Evolutionary conservation across 345 rosid genomes (phyloP).

Genomic region (Camelina hispida): DNA sequence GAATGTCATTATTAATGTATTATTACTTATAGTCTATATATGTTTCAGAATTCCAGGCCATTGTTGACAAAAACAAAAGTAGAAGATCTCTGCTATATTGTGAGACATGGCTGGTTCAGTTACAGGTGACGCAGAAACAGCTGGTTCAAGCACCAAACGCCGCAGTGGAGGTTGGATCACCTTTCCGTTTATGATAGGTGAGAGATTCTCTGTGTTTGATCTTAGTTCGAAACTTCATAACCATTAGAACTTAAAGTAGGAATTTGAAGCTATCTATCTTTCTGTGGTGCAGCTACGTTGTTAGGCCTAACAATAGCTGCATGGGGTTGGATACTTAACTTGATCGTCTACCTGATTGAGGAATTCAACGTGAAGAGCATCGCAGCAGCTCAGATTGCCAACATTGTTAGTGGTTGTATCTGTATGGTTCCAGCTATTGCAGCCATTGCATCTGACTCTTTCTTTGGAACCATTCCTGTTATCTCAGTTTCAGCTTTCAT

Average conservation of each 20-base stretch:
- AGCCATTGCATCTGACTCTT: constrained; percentile 58
- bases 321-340: constrained; percentile 55
- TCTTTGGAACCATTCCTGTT: constrained; percentile 52
- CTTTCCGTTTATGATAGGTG: constrained; percentile 61
- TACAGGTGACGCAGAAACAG: constrained; percentile 27
- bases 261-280: not conserved
- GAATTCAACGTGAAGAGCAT: constrained; percentile 53
- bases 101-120: constrained; percentile 37
- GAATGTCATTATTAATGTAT: constrained; percentile 15
- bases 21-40: constrained; percentile 20
- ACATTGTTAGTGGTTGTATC: constrained; percentile 47
- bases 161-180: constrained; percentile 58
- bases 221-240: not conserved
- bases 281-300: constrained; percentile 47
- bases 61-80: constrained; percentile 11
- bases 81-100: not conserved
- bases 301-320: constrained; percentile 49
- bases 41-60: constrained; percentile 1
- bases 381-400: constrained; percentile 51
- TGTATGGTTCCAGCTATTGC: constrained; percentile 48
- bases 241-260: constrained; percentile 5
- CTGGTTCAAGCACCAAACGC: constrained; percentile 27
- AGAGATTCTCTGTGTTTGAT: constrained; percentile 25
- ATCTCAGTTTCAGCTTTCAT: constrained; percentile 50
- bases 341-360: constrained; percentile 49